Evolutionary conservation across 805 yeast genomes (phyloP).

Genomic region (Wickerhamomyces chambardii): DNA sequence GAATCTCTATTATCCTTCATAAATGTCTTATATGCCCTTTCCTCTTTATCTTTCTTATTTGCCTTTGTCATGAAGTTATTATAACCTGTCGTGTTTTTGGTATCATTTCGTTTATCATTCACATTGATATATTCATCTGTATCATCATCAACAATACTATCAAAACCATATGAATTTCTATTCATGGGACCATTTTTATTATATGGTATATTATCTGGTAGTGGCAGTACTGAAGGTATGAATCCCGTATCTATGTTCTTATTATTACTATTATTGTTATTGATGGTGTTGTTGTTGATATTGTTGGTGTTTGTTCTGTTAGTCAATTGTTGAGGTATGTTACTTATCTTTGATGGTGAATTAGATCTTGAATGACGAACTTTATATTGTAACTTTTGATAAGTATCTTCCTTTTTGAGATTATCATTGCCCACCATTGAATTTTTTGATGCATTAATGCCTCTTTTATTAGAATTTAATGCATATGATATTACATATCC

Average conservation of each 20-base stretch:
- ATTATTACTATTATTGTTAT: no score
- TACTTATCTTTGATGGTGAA: slow-evolving; percentile 2
- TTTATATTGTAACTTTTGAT: slow-evolving; percentile 12
- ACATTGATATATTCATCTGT: not conserved
- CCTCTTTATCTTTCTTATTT: slow-evolving; percentile 7
- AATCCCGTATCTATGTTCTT: no score
- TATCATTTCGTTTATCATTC: no score
- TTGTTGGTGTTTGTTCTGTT: no score
- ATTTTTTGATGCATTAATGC: not conserved
- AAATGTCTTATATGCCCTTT: slow-evolving; percentile 8
- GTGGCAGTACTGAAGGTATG: not conserved
- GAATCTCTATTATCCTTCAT: slow-evolving; percentile 7
- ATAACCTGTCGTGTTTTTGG: slow-evolving; percentile 1
- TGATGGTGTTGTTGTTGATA: no score
- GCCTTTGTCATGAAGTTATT: slow-evolving; percentile 15
- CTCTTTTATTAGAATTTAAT: slow-evolving; percentile 5
- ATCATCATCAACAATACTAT: not conserved
- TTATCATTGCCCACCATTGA: not conserved
- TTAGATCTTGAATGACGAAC: slow-evolving; percentile 7
- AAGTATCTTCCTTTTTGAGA: slow-evolving; percentile 1
- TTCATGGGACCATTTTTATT: no score
- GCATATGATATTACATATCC: slow-evolving; percentile 9
- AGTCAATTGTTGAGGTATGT: no score
- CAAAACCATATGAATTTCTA: not conserved
- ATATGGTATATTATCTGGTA: not conserved